phyloP scores from a whole-genome alignment of 345 rosid species.

The Capsella bursapastoris region DNA sequence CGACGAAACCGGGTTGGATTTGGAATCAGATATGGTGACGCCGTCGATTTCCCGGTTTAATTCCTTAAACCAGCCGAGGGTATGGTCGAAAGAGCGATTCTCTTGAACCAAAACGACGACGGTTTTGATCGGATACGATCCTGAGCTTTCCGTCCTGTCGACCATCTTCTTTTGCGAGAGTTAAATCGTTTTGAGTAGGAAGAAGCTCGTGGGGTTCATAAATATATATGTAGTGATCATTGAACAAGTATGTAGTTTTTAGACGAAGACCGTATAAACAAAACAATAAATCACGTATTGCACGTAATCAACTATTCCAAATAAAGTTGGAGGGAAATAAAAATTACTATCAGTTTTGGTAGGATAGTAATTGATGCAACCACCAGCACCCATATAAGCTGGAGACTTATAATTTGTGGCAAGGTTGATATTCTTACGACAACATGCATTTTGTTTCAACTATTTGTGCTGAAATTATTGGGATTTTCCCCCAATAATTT shows the following conservation, averaged over 20 bases:
- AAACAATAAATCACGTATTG: constrained; percentile 8
- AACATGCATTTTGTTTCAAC: background rate
- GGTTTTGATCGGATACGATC: constrained; percentile 72
- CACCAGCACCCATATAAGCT: constrained; percentile 6
- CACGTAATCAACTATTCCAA: background rate
- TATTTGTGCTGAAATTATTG: background rate
- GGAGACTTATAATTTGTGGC: background rate
- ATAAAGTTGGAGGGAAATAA: background rate
- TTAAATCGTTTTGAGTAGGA: constrained; percentile 12
- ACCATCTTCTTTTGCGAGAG: constrained; percentile 16
- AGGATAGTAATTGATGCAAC: constrained; percentile 5
- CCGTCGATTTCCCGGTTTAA: constrained; percentile 80
- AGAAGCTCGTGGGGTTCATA: background rate
- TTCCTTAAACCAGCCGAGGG: constrained; percentile 83
- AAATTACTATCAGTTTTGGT: background rate
- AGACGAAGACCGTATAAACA: background rate
- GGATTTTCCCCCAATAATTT: background rate
- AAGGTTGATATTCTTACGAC: constrained; percentile 8
- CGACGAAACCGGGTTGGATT: constrained; percentile 64
- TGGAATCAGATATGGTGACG: constrained; percentile 60
- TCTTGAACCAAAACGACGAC: constrained; percentile 85
- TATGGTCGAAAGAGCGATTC: constrained; percentile 94
- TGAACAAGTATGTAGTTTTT: constrained; percentile 16
- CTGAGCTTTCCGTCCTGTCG: constrained; percentile 28
- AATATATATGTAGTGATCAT: background rate